Evolutionary conservation across 2,329 filamentous ascomycete genomes (phyloP), one percentile per base, ranked within the genome.

Genomic region (Calonectria henricotiae): DNA sequence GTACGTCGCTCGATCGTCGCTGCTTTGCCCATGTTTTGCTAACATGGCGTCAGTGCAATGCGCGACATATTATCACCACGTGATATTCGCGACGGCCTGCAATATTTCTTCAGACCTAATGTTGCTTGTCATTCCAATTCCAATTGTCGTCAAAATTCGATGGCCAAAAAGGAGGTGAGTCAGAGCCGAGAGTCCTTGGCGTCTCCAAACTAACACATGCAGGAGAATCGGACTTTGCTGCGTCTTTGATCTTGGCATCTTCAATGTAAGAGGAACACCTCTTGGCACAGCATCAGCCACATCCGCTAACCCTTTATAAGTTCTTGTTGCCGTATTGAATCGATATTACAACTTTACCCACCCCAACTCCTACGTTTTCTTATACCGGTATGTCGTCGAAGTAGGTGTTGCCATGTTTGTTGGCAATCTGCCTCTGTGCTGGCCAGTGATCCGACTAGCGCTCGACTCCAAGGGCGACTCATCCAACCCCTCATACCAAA

Each of bases 321-420:
- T 91, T 62, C 80, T 91, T 15, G 87, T 87, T 20, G 88, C 89
- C 12, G 84, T 88, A 6, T 81, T 91, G 17, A 91, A 90, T 80
- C 90, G 90, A 70, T 89, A 89, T 75, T 90, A 90, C 80, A 89
- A 88, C 51, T 90, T 91, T 70, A 85, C 81, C 17, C 80, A 88
- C 23, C 87, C 87, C 0, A 90, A 89, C 76, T 87, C 87, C 3
- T 81, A 83, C 15, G 79, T 86, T 43, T 91, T 89, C 83, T 85
- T 89, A 0, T 86, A 86, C 73, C 91, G 89, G 89, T 90, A 90
- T 72, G 85, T 89, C 9, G 85, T 88, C 32, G 89, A 91, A 76
- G 85, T 86, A 13, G 88, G 86, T 51, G 89, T 89, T 0, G 88
- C 89, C 6, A 83, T 91, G 46, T 84, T 90, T 60, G 89, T 91